phyloP scores from a whole-genome alignment of 352 stramenopile genomes.

The Phytophthora macrochlamydospora region DNA sequence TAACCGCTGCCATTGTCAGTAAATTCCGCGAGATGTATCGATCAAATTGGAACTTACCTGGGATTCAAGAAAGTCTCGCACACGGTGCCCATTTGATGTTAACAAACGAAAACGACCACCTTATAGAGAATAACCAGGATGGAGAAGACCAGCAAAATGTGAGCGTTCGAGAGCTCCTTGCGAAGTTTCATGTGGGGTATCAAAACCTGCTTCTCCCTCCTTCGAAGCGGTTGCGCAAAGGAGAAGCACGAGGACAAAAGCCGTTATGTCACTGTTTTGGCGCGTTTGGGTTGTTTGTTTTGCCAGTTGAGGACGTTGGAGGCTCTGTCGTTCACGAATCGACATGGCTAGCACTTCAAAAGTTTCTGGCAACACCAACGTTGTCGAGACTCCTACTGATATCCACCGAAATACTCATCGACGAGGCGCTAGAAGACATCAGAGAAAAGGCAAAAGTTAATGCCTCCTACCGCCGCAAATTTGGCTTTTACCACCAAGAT shows the following conservation, averaged over 20 bases:
- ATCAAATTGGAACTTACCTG: slow-evolving; percentile 61
- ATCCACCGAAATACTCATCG: slow-evolving; percentile 38
- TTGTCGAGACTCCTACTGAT: slow-evolving; percentile 47
- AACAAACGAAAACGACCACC: slow-evolving; percentile 36
- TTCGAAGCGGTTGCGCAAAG: slow-evolving; percentile 34
- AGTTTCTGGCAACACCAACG: slow-evolving; percentile 41
- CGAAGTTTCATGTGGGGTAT: slow-evolving; percentile 49
- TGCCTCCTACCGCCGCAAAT: slow-evolving; percentile 29
- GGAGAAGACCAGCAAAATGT: slow-evolving; percentile 26
- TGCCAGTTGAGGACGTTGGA: slow-evolving; percentile 31
- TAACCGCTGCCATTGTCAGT: slow-evolving; percentile 19
- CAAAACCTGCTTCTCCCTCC: slow-evolving; percentile 57
- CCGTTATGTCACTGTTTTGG: slow-evolving; percentile 47
- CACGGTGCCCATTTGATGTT: slow-evolving; percentile 58
- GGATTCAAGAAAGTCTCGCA: slow-evolving; percentile 46
- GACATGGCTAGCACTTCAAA: slow-evolving; percentile 37
- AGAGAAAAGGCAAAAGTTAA: slow-evolving; percentile 51
- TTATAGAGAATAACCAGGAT: slow-evolving; percentile 17
- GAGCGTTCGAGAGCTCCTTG: slow-evolving; percentile 21
- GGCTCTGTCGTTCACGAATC: slow-evolving; percentile 16
- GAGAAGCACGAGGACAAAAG: slow-evolving; percentile 17
- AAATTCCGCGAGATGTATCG: slow-evolving; percentile 60
- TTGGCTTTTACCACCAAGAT: slow-evolving; percentile 54
- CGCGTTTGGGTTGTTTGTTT: slow-evolving; percentile 54
- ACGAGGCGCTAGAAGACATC: slow-evolving; percentile 55